Conservation (phyloP, 345 rosid species). For the Sonneratia alba region DNA sequence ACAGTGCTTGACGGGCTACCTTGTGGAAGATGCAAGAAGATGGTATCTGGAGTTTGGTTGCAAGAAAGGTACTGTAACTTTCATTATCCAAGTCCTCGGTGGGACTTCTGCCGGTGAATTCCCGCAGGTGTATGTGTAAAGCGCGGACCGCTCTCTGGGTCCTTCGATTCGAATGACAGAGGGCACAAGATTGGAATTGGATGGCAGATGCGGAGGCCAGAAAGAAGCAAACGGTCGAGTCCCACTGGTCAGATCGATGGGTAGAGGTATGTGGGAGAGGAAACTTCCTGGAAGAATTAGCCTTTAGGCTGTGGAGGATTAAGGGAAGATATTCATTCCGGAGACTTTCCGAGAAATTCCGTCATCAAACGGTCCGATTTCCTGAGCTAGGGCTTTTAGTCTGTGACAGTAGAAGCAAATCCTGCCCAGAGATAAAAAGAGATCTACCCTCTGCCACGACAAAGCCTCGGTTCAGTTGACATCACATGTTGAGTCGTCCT, state of each 20-base stretch:
- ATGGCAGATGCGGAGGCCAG: not conserved
- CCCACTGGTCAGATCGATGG: not conserved
- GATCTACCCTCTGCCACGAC: not conserved
- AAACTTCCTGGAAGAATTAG: constrained; percentile 10
- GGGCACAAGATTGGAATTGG: not conserved
- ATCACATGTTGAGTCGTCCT: not conserved
- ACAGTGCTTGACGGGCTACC: too few relatives aligned
- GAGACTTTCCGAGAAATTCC: not conserved
- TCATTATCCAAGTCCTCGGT: not conserved
- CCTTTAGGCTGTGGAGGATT: not conserved
- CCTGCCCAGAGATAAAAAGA: not conserved
- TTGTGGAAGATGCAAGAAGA: too few relatives aligned
- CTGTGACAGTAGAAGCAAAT: not conserved
- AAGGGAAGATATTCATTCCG: not conserved
- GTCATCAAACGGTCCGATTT: not conserved
- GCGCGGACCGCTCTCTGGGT: not conserved
- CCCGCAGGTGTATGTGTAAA: not conserved
- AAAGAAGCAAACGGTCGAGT: not conserved
- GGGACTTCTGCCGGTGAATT: not conserved
- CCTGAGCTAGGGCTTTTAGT: not conserved
- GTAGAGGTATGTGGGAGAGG: not conserved
- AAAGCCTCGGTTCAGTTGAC: not conserved
- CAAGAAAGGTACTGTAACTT: too few relatives aligned
- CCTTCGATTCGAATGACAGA: not conserved
- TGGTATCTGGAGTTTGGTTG: too few relatives aligned